Evolutionary conservation across 306 rosid species (phyloP), one percentile per base, ranked within the genome.

Genomic region (Cucurbita pepo): DNA sequence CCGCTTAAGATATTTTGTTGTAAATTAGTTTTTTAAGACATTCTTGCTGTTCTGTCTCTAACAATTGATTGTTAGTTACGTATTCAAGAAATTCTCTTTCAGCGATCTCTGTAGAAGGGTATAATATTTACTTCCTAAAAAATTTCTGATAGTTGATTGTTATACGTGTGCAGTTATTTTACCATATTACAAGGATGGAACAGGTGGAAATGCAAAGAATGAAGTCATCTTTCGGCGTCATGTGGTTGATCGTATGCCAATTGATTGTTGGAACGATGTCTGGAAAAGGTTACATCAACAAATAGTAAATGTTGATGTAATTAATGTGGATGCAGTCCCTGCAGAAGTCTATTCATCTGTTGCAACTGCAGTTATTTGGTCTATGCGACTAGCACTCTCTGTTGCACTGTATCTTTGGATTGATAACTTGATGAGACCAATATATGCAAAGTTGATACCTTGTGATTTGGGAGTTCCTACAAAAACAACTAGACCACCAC

Each of bases 201-300:
- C 71, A 4, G 73, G 81, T 58, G 85, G 81, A 74, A 84, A 84
- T 80, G 67, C 81, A 5, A 81, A 88, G 78, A 84, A 76, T 70
- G 96, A 86, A 74, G 84, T 94, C 78, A 76, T 87, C 76, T 93
- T 82, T 52, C 93, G 98, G 79, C 96, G 96, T 72, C 98, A 90
- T 66, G 81, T 63, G 38, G 89, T 90, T 73, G 93, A 94, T 76
- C 88, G 83, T 50, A 90, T 94, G 98, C 97, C 97, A 71, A 82
- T 94, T 83, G 97, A 89, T 81, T 78, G 92, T 77, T 94, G 98
- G 98, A 94, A 94, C 79, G 98, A 89, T 76, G 91, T 90, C 69
- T 94, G 98, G 98, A 79, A 82, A 80, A 94, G 87, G 88, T 82
- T 94, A 80, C 98, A 94, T 81, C 98, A 89, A 75, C 97, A 90